Conservation (phyloP, 208 protist species). For the Leptomonas seymouri region DNA sequence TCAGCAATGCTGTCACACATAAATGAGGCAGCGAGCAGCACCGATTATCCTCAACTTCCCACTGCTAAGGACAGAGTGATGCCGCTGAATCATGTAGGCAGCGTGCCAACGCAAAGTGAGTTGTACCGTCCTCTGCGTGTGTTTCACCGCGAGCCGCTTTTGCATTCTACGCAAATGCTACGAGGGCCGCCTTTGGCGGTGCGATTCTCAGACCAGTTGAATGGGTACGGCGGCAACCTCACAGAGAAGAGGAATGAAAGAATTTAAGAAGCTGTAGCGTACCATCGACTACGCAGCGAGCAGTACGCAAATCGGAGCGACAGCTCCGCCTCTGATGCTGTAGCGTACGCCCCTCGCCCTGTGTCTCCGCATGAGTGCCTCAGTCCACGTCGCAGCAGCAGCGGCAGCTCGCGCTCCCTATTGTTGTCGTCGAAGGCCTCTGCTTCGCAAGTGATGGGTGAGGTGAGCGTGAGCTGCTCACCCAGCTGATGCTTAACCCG, state of each 20-base stretch:
- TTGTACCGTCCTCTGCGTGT: conserved; percentile 25
- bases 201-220: conserved; percentile 1
- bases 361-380: neutral
- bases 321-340: neutral
- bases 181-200: conserved; percentile 19
- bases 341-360: neutral
- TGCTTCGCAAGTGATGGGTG: conserved; percentile 11
- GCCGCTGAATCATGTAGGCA: conserved; percentile 19
- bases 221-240: neutral
- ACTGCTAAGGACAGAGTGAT: conserved; percentile 11
- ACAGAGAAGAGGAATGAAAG: neutral
- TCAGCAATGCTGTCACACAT: neutral
- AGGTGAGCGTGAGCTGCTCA: conserved; percentile 16
- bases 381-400: neutral
- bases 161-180: conserved; percentile 13
- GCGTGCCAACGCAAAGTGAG: conserved; percentile 15
- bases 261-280: no score
- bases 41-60: conserved; percentile 2
- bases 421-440: neutral
- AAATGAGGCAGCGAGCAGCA: neutral
- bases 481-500: conserved; percentile 12
- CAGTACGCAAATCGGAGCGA: neutral
- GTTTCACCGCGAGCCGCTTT: conserved; percentile 11
- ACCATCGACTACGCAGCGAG: neutral
- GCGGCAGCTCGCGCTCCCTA: neutral